Base-by-base conservation (phyloP, 768 basidiomycete species). In the Amyloporia xantha region DNA sequence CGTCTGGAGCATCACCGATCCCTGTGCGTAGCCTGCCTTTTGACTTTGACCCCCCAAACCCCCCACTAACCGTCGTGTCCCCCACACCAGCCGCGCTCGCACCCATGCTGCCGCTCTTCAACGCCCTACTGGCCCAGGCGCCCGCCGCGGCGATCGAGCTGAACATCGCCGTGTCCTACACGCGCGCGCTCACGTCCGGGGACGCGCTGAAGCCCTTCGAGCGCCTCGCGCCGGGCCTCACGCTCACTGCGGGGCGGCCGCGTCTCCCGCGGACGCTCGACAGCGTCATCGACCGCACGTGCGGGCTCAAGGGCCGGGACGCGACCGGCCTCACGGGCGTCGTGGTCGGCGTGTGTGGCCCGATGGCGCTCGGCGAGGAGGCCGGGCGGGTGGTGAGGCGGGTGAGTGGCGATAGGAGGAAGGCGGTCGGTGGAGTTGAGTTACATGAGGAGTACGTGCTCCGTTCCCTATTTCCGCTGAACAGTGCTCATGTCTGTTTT, bases 1-100 rank as follows among this genome's bases (percentile, higher is more conserved):
- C 27, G 65, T 81, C 15, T 83, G 81, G 81, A 58, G 70, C 27
- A 68, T 79, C 11, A 65, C 68, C 43, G 71, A 70, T 59, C 71
- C 66, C 24, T 65, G 71, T 76, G 58, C 27, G 69, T 59, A 6
- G 47, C 55, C n/a, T n/a, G n/a, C n/a, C n/a, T n/a, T n/a, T n/a
- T n/a, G n/a, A n/a, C n/a, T n/a, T n/a, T n/a, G n/a, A 28, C 24
- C 40, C 24, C 42, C n/a, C n/a, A n/a, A n/a, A n/a, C n/a, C n/a
- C n/a, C n/a, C n/a, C n/a, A n/a, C n/a, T 54, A 60, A 51, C 26
- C 33, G 36, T 25, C 9, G 15, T 28, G 9, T 26, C 19, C 28
- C n/a, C n/a, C n/a, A n/a, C n/a, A n/a, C n/a, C 42, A 66, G 68
- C 48, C 13, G 68, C 68, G 0, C 64, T 75, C 42, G 64, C 58